Percentiles rank a stretch among this genome's conserved stretches.
phyloP scores from a whole-genome alignment of 768 basidiomycete genomes.

The Filobasidium floriforme region DNA sequence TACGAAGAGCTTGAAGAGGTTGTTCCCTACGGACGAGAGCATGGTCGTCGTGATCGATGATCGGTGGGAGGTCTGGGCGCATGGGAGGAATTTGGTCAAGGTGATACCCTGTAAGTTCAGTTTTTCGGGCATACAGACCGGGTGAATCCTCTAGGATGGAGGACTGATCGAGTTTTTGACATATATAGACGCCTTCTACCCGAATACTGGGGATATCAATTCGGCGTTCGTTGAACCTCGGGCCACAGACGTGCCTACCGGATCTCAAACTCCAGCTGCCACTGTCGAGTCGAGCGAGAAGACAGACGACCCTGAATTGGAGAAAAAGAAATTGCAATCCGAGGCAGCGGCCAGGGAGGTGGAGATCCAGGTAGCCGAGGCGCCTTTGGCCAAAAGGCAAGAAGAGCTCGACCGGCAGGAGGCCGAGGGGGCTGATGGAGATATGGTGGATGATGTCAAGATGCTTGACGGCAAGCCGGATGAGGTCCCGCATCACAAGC shows the following conservation, averaged over 20 bases:
- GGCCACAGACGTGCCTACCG: conserved; percentile 41
- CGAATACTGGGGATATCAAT: conserved; percentile 98
- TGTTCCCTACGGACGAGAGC: conserved; percentile 93
- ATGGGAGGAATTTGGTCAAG: conserved; percentile 92
- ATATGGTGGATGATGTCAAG: conserved; percentile 50
- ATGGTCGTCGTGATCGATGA: conserved; percentile 99
- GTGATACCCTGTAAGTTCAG: conserved; percentile 82
- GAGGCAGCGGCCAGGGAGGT: conserved; percentile 64
- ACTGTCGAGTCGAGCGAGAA: conserved; percentile 19
- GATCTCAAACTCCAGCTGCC: conserved; percentile 18
- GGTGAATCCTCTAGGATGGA: too few species aligned
- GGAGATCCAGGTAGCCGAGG: conserved; percentile 74
- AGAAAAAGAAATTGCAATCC: conserved; percentile 43
- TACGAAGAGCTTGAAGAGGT: conserved; percentile 78
- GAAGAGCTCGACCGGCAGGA: conserved; percentile 48
- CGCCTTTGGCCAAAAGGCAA: conserved; percentile 81
- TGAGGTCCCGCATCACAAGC: conserved; percentile 28
- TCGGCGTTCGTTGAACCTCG: conserved; percentile 78
- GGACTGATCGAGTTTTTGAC: not conserved
- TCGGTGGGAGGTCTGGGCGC: conserved; percentile 96
- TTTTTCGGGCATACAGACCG: too few species aligned
- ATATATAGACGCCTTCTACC: conserved; percentile 81
- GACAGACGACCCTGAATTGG: conserved; percentile 19
- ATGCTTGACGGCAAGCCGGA: not conserved
- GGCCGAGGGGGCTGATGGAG: conserved; percentile 11